Evolutionary conservation across 1,284 basidiomycete genomes (phyloP).

Genomic region (Leccinum pachyderme): DNA sequence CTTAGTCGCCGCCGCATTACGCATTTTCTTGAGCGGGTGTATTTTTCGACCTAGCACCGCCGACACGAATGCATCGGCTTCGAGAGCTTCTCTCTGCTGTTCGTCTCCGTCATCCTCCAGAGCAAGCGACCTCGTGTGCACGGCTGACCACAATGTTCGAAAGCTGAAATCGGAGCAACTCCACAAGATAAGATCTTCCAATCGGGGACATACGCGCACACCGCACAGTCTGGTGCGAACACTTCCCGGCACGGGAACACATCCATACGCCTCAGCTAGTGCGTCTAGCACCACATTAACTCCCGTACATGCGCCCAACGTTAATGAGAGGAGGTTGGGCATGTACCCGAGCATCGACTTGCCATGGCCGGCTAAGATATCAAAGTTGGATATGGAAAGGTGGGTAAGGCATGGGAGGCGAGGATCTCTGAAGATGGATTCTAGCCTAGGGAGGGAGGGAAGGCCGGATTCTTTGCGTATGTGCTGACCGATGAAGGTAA

Average conservation of each 20-base stretch:
- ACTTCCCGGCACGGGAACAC: constrained; percentile 9
- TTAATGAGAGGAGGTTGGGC: constrained; percentile 37
- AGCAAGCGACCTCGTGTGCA: constrained; percentile 38
- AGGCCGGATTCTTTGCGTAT: constrained; percentile 19
- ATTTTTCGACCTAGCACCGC: constrained; percentile 33
- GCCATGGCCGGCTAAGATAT: constrained; percentile 28
- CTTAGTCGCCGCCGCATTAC: constrained; percentile 10
- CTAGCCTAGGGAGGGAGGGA: constrained; percentile 34
- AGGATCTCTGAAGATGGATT: constrained; percentile 43
- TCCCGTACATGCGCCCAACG: constrained; percentile 35
- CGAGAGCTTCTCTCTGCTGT: constrained; percentile 10
- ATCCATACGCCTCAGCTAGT: constrained; percentile 32
- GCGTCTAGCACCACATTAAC: constrained; percentile 26
- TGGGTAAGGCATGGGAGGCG: constrained; percentile 38
- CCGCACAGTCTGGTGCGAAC: constrained; percentile 15
- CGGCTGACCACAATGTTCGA: constrained; percentile 33
- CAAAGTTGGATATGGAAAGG: constrained; percentile 36
- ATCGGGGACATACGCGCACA: constrained; percentile 46
- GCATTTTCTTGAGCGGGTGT: constrained; percentile 32
- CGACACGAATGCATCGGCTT: constrained; percentile 28
- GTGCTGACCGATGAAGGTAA: constrained; percentile 35
- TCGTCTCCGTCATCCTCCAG: constrained; percentile 16
- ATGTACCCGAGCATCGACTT: constrained; percentile 39
- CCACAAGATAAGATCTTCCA: constrained; percentile 50
- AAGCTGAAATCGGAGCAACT: constrained; percentile 45